Base-by-base conservation (phyloP, 371 early-diverging fungal genomes). In the Actinomucor elegans region DNA sequence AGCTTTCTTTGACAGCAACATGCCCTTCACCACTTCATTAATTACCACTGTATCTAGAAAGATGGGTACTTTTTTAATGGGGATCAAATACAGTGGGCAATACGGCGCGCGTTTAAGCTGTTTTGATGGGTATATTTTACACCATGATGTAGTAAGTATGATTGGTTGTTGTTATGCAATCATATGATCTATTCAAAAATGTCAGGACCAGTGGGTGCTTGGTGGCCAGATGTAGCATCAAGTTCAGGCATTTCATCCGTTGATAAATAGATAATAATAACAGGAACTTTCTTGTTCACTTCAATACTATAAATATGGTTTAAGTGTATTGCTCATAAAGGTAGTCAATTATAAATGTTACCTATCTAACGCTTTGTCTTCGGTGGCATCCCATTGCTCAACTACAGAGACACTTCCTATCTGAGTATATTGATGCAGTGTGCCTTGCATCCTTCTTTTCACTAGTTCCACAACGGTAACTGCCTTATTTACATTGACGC, bases 381-480 rank as follows among this genome's bases (percentile, higher is more conserved):
- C 43, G 4, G 57, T 58, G 4, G 85, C 73, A 48, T 80, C 80
- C 84, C 84, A 84, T 43, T 77, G 64, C 33, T 84, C 82, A 18
- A 58, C 59, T 2, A 75, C 69, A 8, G 72, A 69, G 7, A 74
- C 64, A 38, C 72, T 80, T 8, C 84, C 84, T 6, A 84, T 61
- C 29, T 84, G 81, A 26, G 81, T 84, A 38, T 81, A 84, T 37
- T 84, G 84, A 53, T 84, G 82, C 20, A 84, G 42, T 1, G 75
- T 58, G 0, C 84, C 84, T 44, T 77, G 73, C 69, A 80, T 66
- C 10, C 72, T 59, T 40, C 88, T 70, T 42, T 86, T 88, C 17
- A 82, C 69, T 43, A 88, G 84, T 49, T 88, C 88, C 9, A 77
- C 81, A 3, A 88, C 81, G 0, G 86, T 79, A 0, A 88, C 84